Base-by-base conservation (phyloP, 2,329 filamentous ascomycete species). In the Curvularia verruculosa region DNA sequence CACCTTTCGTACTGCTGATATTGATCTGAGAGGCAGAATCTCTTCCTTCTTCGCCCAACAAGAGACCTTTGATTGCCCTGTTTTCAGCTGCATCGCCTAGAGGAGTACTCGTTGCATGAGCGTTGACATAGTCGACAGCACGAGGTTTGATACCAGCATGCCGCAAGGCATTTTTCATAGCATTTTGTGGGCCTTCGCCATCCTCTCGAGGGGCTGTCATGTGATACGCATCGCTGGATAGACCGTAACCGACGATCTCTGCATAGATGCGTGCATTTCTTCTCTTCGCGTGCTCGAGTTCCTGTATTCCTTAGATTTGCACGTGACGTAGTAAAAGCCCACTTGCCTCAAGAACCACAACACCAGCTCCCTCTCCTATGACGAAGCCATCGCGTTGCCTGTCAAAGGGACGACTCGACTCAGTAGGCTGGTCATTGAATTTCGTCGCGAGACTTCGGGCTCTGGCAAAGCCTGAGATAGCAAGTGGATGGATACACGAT, bases 401-500 rank as follows among this genome's bases (percentile, higher is more conserved):
- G 77, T 99, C 95, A 69, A 99, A 99, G 0, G 95, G 95, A 9
- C 95, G 84, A 28, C 92, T 96, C 48, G 92, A 87, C 45, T 84
- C 80, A 1, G 80, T 65, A 0, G 94, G 92, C 9, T 83, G 76
- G 58, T 90, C 80, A 70, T 97, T 97, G 79, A 87, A 96, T 3
- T 83, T 84, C 0, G 91, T 96, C 6, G 92, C 89, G 34, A 99
- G 80, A 50, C 93, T 97, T 57, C 94, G 86, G 1, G 93, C 92
- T 60, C 92, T 85, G 23, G 92, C 89, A 71, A 99, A 99, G 6
- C 94, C 95, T 6, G 93, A 91, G 65, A 98, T 89, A 1, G 94
- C 91, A 41, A 99, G 83, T 9, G 95, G 95, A 72, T 99, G 94
- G 54, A 99, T 94, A 75, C 95, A 99, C 0, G 94, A 92, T 77